Percentiles rank a stretch among this genome's conserved stretches.
Evolutionary conservation across 2,329 filamentous ascomycete species (phyloP).

Genomic region (Nannizziopsis barbatae): DNA sequence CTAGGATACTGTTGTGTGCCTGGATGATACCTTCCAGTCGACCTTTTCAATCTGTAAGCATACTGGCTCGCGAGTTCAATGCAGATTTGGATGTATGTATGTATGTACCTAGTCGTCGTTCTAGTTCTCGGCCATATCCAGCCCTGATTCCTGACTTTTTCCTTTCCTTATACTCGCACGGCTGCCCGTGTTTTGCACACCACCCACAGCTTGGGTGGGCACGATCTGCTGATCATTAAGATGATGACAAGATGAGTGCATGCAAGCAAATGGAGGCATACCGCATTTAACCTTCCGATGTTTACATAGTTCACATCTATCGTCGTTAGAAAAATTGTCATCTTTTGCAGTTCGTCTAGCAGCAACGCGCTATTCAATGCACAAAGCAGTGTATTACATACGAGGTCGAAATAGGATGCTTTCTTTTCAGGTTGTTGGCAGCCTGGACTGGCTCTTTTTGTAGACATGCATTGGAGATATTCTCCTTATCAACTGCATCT

Average conservation of each 20-base stretch:
- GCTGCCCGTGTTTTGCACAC: conserved; percentile 56
- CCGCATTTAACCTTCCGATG: conserved; percentile 28
- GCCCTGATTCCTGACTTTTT: conserved; percentile 57
- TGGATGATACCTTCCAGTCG: conserved; percentile 56
- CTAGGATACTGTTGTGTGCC: conserved; percentile 55
- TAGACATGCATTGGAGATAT: neutral
- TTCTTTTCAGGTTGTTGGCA: neutral
- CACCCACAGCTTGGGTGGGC: conserved; percentile 55
- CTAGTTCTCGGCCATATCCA: conserved; percentile 60
- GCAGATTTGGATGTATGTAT: conserved; percentile 21
- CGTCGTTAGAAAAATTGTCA: neutral
- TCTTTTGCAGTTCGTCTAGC: neutral
- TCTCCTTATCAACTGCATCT: neutral
- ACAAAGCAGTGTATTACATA: neutral
- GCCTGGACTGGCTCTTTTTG: neutral
- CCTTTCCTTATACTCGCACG: conserved; percentile 58
- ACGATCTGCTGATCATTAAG: conserved; percentile 30
- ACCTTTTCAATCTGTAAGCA: conserved; percentile 32
- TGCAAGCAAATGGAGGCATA: conserved; percentile 11
- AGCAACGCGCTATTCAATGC: neutral
- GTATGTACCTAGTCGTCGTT: conserved; percentile 49
- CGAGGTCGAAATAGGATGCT: neutral
- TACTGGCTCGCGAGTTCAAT: neutral
- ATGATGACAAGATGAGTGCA: neutral
- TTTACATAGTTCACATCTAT: conserved; percentile 26